Evolutionary conservation across 768 basidiomycete species (phyloP).

Genomic region (Tricholoma terreum): DNA sequence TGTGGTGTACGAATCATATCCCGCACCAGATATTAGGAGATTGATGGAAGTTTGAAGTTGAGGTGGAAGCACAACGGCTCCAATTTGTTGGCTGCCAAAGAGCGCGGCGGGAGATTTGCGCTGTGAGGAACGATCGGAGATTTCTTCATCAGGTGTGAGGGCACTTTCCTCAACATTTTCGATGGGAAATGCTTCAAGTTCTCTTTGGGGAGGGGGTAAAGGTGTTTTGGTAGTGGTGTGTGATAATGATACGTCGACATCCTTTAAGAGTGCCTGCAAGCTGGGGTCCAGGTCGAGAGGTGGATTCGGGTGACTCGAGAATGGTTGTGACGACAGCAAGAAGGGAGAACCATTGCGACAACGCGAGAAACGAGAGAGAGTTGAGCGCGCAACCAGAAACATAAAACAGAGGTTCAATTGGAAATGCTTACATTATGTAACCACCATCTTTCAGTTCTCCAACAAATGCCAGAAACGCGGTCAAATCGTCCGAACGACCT

Average conservation of each 20-base stretch:
- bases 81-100: slow-evolving; percentile 73
- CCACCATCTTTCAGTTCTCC: neutral
- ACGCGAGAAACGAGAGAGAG: neutral
- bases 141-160: slow-evolving; percentile 28
- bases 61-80: slow-evolving; percentile 66
- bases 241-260: slow-evolving; percentile 65
- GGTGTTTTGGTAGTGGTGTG: slow-evolving; percentile 24
- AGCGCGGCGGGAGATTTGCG: slow-evolving; percentile 78
- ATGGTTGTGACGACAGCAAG: neutral
- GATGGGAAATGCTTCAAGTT: slow-evolving; percentile 52
- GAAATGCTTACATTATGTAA: neutral
- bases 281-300: slow-evolving; percentile 65
- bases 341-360: neutral
- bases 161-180: slow-evolving; percentile 29
- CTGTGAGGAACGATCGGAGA: slow-evolving; percentile 25
- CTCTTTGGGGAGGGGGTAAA: slow-evolving; percentile 33
- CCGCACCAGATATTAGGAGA: slow-evolving; percentile 61
- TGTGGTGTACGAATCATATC: slow-evolving; percentile 1
- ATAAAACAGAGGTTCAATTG: slow-evolving; percentile 6
- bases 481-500: slow-evolving; percentile 5
- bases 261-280: slow-evolving; percentile 56
- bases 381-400: slow-evolving; percentile 13
- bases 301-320: slow-evolving; percentile 49
- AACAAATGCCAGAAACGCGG: slow-evolving; percentile 1
- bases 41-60: slow-evolving; percentile 70